Conservation (phyloP, 768 basidiomycete genomes). For the Suillus fuscotomentosus region DNA sequence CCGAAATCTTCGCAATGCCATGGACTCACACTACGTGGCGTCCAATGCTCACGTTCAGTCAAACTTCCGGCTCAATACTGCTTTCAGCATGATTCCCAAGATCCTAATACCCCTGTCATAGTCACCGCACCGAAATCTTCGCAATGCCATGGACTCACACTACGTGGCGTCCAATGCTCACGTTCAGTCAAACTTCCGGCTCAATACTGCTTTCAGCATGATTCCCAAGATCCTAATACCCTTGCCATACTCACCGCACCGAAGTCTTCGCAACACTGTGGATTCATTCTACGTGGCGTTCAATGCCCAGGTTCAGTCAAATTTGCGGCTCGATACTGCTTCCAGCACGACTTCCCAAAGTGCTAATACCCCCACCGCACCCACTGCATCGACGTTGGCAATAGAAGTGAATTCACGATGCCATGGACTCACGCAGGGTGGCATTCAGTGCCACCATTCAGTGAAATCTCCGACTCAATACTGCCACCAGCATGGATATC, state of each 20-base stretch:
- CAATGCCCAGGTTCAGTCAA: background rate
- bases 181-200: no score
- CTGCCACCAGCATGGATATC: no score
- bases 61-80: background rate
- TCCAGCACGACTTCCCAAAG: background rate
- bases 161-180: background rate
- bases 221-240: no score
- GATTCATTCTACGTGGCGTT: no score
- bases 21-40: no score
- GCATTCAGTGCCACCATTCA: background rate
- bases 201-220: no score
- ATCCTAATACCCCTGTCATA: background rate
- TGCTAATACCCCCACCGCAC: background rate
- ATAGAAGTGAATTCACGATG: background rate
- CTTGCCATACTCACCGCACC: no score
- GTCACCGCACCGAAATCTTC: background rate
- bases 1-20: background rate
- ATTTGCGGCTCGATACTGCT: background rate
- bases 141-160: background rate
- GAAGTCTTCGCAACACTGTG: background rate
- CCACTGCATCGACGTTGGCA: no score
- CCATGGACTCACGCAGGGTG: background rate
- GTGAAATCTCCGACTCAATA: no score
- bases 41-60: no score
- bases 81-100: background rate